Conservation (phyloP, 495 filamentous ascomycete species). For the Penicillium steckii region DNA sequence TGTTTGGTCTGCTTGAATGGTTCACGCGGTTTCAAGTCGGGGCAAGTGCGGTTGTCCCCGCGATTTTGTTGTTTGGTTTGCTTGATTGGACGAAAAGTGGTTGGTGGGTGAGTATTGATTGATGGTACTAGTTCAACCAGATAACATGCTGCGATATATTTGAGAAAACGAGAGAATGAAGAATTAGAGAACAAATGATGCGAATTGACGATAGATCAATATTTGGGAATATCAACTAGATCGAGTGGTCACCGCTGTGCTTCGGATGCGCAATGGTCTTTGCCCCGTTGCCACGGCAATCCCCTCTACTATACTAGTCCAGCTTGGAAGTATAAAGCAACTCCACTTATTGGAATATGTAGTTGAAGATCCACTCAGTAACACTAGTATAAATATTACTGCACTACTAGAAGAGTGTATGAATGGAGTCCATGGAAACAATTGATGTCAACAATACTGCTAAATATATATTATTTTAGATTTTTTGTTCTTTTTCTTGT, state of each 20-base stretch:
- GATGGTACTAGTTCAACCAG: no score
- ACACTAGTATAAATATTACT: no score
- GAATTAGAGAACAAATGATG: neutral
- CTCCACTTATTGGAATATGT: neutral
- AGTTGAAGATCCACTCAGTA: no score
- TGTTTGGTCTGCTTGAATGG: no score
- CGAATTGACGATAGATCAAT: neutral
- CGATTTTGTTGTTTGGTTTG: no score
- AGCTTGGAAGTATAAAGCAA: neutral
- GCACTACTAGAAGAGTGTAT: no score
- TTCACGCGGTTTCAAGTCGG: no score
- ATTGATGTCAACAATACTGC: neutral
- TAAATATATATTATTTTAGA: neutral
- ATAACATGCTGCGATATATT: no score
- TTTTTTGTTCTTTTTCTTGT: neutral
- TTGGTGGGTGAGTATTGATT: neutral
- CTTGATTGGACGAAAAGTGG: no score
- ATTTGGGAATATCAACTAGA: slow-evolving; percentile 1
- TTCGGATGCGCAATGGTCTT: neutral
- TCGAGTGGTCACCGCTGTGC: neutral
- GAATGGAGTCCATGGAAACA: neutral
- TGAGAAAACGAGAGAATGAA: slow-evolving; percentile 14
- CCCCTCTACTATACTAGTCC: neutral
- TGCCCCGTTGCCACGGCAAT: slow-evolving; percentile 13
- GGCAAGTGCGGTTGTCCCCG: no score